phyloP scores from a whole-genome alignment of 768 basidiomycete genomes.

The Macrolepiota dolichaula region DNA sequence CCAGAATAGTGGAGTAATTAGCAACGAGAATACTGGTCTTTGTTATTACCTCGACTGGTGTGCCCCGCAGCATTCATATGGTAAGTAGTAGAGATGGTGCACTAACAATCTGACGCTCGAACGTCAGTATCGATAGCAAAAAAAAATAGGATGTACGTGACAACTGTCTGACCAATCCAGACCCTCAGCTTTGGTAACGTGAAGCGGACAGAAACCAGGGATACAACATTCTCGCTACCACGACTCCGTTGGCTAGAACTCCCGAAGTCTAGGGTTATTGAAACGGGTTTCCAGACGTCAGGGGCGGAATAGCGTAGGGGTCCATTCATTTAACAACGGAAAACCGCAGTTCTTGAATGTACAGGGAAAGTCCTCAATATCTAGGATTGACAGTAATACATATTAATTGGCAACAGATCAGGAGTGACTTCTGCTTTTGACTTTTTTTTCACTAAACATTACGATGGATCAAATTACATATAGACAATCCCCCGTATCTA shows the following conservation, averaged over 20 bases:
- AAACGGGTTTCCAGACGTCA: not conserved
- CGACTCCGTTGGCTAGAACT: not conserved
- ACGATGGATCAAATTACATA: not conserved
- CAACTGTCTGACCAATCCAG: no score
- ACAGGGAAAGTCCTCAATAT: not conserved
- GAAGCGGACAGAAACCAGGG: not conserved
- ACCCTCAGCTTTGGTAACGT: no score
- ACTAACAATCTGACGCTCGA: not conserved
- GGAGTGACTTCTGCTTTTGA: not conserved
- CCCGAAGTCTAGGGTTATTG: not conserved
- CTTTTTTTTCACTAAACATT: not conserved
- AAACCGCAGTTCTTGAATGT: not conserved
- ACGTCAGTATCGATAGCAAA: no score
- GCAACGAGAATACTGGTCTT: not conserved
- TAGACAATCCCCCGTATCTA: not conserved
- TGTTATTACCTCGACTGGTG: not conserved
- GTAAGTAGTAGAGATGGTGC: not conserved
- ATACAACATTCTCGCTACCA: not conserved
- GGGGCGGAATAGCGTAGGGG: not conserved
- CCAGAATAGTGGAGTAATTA: not conserved
- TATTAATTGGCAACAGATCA: not conserved
- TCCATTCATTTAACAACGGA: not conserved
- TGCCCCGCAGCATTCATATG: not conserved
- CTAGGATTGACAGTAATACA: constrained; percentile 1
- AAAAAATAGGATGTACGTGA: no score